These are phyloP conservation scores for Trypanosoma conorhini DNA, from an alignment of 208 protist genomes.

Conservation along the genomic window DNA sequence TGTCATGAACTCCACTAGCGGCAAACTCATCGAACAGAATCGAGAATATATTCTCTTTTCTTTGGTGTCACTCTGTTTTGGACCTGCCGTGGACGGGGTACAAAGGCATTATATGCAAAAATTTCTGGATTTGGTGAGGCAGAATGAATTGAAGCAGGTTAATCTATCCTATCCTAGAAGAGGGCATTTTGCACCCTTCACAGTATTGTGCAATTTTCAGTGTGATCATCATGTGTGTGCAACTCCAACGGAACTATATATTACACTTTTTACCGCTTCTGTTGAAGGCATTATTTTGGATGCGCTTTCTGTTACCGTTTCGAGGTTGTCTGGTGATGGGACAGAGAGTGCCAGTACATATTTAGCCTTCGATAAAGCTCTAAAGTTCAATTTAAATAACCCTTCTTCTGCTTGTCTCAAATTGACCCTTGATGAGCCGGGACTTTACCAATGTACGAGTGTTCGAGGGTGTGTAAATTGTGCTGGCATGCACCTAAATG, in stretches of 20 bases:
- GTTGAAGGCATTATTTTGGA: constrained; percentile 18
- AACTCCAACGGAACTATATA: constrained; percentile 1
- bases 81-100: background rate
- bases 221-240: constrained; percentile 14
- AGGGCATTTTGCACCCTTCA: constrained; percentile 30
- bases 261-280: constrained; percentile 23
- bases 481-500: constrained; percentile 25
- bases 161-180: constrained; percentile 20
- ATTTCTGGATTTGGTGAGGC: constrained; percentile 11
- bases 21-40: background rate
- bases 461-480: constrained; percentile 33
- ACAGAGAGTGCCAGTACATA: background rate
- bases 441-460: constrained; percentile 41
- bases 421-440: constrained; percentile 35
- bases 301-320: constrained; percentile 19
- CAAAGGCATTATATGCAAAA: constrained; percentile 14
- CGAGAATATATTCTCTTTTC: constrained; percentile 19
- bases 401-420: constrained; percentile 1
- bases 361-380: background rate
- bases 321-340: background rate
- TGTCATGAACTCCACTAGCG: background rate
- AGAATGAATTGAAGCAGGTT: background rate
- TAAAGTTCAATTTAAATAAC: constrained; percentile 6
- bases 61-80: constrained; percentile 27
- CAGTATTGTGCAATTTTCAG: constrained; percentile 26